Evolutionary conservation across 768 basidiomycete species (phyloP).

Genomic region (Podaxis rugospora): DNA sequence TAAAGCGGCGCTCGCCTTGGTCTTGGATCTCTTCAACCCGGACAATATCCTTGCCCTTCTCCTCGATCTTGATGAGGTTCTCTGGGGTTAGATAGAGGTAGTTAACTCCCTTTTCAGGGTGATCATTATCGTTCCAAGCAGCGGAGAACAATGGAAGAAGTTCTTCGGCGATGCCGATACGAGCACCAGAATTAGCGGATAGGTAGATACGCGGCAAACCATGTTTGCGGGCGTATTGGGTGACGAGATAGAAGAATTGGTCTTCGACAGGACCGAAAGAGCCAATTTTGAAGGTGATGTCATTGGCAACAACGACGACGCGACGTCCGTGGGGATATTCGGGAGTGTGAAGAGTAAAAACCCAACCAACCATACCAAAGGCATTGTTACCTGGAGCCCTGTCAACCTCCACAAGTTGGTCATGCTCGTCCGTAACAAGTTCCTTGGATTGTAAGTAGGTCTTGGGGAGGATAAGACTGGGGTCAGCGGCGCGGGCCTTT

Average conservation of each 20-base stretch:
- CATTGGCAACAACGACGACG: conserved; percentile 90
- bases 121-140: conserved; percentile 78
- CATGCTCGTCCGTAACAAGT: conserved; percentile 91
- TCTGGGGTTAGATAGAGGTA: conserved; percentile 96
- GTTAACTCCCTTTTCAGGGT: conserved; percentile 92
- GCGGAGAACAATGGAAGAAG: conserved; percentile 81
- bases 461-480: conserved; percentile 71
- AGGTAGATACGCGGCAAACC: conserved; percentile 96
- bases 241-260: conserved; percentile 93
- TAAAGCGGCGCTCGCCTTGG: conserved; percentile 83
- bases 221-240: conserved; percentile 83
- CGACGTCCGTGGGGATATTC: conserved; percentile 89
- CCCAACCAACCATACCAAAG: conserved; percentile 98
- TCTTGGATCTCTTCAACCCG: conserved; percentile 83
- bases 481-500: conserved; percentile 57
- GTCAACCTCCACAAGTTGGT: conserved; percentile 85
- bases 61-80: conserved; percentile 83
- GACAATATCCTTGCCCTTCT: conserved; percentile 76
- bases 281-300: conserved; percentile 98
- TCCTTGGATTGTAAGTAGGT: conserved; percentile 80
- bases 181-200: conserved; percentile 98
- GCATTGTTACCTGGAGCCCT: conserved; percentile 91
- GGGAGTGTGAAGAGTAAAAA: conserved; percentile 87
- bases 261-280: conserved; percentile 97
- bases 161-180: conserved; percentile 95